Conservation (phyloP, 2,329 filamentous ascomycete genomes). For the Zelopaecilomyces penicillatus region DNA sequence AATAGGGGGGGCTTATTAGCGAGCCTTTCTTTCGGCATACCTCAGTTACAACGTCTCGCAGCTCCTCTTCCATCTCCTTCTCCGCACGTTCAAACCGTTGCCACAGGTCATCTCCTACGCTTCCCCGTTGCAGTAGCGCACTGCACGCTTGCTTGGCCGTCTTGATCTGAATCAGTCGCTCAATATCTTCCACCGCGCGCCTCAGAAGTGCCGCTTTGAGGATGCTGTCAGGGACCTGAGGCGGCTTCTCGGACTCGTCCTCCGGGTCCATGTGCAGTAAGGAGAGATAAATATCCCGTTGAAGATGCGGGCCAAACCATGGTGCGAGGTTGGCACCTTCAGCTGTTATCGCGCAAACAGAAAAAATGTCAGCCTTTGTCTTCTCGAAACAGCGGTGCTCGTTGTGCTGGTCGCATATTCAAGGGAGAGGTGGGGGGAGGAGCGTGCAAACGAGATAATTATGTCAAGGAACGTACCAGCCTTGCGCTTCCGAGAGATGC, state of each 20-base stretch:
- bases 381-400: not conserved
- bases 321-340: conserved; percentile 79
- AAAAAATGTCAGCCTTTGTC: not conserved
- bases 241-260: conserved; percentile 55
- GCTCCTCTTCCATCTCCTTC: conserved; percentile 94
- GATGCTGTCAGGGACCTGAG: conserved; percentile 70
- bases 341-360: conserved; percentile 34
- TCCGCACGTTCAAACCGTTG: conserved; percentile 86
- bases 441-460: not conserved
- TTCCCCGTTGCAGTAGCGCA: conserved; percentile 76
- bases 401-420: not conserved
- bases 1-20: not conserved
- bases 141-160: conserved; percentile 82
- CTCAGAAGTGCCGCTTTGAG: conserved; percentile 81
- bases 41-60: conserved; percentile 89
- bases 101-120: conserved; percentile 93
- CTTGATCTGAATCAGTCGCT: conserved; percentile 80
- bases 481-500: conserved; percentile 88
- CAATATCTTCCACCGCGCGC: conserved; percentile 86
- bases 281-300: conserved; percentile 90
- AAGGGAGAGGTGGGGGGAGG: not conserved
- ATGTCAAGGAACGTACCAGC: conserved; percentile 47
- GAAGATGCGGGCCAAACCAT: conserved; percentile 87
- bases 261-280: conserved; percentile 70
- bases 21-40: conserved; percentile 36